Evolutionary conservation across 345 rosid genomes (phyloP), one percentile per base, ranked within the genome.

Genomic region (Eucalyptus sp.): DNA sequence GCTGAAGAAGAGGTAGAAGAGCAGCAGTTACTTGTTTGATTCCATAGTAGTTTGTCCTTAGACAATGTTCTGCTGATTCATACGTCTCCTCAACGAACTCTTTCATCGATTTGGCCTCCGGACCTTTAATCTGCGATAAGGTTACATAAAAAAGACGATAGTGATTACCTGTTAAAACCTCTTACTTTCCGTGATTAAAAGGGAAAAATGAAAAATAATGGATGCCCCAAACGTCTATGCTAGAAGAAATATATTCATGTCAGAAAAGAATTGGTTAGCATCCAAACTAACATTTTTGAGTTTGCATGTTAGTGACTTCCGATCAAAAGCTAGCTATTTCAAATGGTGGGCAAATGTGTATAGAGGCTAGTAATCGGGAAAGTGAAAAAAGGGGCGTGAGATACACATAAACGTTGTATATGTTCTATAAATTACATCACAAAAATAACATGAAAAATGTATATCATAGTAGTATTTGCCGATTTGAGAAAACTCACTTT

Each of bases 21-120:
- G 76, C 90, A 46, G 50, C 86, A 13, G 90, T 90, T 86, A 89
- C 86, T 33, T 46, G 54, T 50, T 88, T 92, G 54, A 89, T 60
- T 66, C 90, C 92, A 33, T 83, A 88, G 88, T 89, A 92, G 79
- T 90, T 91, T 25, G 89, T 91, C 50, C 88, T 87, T 29, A 88
- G 49, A 85, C 91, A 89, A 31, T 87, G 58, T 64, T 66, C 79
- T 85, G 92, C 87, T 17, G 37, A 43, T 86, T 90, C 90, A 48
- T 80, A 85, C 10, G 90, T 90, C 87, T 89, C 89, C 50, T 58
- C 46, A 25, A 90, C 2, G 8, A 88, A 52, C 48, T 86, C 86
- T 20, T 46, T 87, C 6, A 50, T 76, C 50, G 89, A 29, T 5
- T 80, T 49, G 49, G 89, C 89, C 54, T 86, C 46, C 62, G 87